Evolutionary conservation across 164 flowering plant species (phyloP), one percentile per base, ranked within the genome.

Genomic region (Macadamia tetraphylla): DNA sequence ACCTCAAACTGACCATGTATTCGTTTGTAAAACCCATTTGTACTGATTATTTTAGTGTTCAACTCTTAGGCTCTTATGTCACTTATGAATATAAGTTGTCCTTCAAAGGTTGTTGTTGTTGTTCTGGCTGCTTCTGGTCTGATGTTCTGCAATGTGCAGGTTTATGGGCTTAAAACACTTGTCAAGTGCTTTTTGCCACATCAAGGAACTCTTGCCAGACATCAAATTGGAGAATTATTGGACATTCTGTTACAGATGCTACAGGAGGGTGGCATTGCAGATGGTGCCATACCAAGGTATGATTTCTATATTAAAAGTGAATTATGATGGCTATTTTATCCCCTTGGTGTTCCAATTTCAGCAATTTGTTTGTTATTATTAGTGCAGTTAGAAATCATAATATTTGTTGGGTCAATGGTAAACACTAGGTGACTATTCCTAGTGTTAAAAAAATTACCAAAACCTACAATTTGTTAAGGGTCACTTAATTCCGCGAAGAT

Each of bases 121-220:
- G 29, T 70, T 23, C 23, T 63, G 51, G 40, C 63, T 43, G 9
- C 15, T 43, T 56, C 46, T 55, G 31, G 18, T 31, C 18, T n/a
- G 32, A 59, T 43, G 29, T 12, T 6, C 6, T 70, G 48, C 23
- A 29, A 10, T 70, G 56, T 79, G 74, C 89, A 95, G 99, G 80
- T 88, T 69, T 90, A 77, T 88, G 98, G 84, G 68, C 83, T 95
- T 66, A 95, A 89, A 82, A 75, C 85, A 60, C 86, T 92, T 53
- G 94, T 89, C 64, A 90, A 81, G 79, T 82, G 90, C 55, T 84
- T 78, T 75, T 76, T 89, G 79, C 96, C 94, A 8, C 80, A 82
- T 72, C 75, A 72, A 71, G 83, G 80, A 74, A 72, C 80, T 76
- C 72, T 59, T 56, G 72, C 70, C 64, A 75, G 62, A 70, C 67